Conservation (phyloP, 2,329 filamentous ascomycete genomes). For the Neofusicoccum kwambonambiense region DNA sequence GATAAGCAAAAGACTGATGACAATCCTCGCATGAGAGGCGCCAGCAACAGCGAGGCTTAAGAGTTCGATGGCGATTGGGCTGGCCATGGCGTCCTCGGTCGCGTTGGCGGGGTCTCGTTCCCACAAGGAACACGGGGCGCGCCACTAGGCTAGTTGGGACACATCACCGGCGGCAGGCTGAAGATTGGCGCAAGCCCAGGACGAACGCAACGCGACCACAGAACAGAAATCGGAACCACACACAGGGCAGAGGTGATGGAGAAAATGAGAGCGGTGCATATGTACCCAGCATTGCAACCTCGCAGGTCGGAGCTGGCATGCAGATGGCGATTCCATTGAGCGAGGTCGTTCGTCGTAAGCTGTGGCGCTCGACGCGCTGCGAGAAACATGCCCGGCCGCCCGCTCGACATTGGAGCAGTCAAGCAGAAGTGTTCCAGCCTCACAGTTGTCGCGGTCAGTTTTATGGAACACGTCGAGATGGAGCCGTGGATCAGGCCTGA, state of each 20-base stretch:
- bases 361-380: not conserved
- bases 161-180: not conserved
- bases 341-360: not conserved
- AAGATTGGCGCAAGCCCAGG: not conserved
- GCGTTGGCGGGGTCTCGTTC: conserved; percentile 11
- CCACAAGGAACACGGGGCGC: not conserved
- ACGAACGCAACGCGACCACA: not conserved
- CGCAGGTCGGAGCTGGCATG: not conserved
- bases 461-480: not conserved
- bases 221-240: not conserved
- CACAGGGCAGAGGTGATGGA: not conserved
- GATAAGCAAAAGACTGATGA: conserved; percentile 5
- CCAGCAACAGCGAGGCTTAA: conserved; percentile 5
- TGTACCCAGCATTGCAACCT: not conserved
- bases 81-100: conserved; percentile 6
- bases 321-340: not conserved
- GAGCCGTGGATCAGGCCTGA: not conserved
- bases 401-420: not conserved
- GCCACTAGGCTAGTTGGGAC: not conserved
- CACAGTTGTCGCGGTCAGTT: not conserved
- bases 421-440: not conserved
- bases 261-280: not conserved
- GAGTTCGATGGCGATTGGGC: not conserved
- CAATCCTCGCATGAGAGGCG: not conserved
- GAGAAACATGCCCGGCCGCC: not conserved